These are phyloP conservation scores for Limnomonas spitsbergensis DNA, from an alignment of 139 green algal species.

Conservation along the genomic window DNA sequence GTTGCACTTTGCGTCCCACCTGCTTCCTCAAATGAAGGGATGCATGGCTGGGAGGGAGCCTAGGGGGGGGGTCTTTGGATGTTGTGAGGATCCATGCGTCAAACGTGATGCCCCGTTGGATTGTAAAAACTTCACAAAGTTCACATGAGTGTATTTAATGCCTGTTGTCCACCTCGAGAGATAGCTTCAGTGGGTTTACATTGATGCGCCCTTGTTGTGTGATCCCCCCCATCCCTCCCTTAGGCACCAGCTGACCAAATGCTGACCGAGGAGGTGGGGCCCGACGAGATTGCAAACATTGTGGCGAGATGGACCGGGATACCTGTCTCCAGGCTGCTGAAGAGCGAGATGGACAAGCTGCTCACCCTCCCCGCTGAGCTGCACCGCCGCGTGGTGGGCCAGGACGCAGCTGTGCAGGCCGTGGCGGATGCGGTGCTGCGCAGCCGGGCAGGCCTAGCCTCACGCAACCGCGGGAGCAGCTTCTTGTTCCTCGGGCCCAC, in stretches of 20 bases:
- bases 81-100: too few relatives aligned
- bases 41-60: too few relatives aligned
- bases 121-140: too few relatives aligned
- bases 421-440: conserved; percentile 91
- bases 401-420: conserved; percentile 83
- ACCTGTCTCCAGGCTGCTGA: conserved; percentile 53
- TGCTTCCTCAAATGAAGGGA: too few relatives aligned
- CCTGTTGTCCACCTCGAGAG: too few relatives aligned
- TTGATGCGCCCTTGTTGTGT: too few relatives aligned
- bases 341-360: conserved; percentile 85
- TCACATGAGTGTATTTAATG: too few relatives aligned
- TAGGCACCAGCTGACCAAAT: conserved; percentile 39
- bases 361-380: conserved; percentile 84
- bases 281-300: conserved; percentile 75
- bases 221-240: too few relatives aligned
- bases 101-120: too few relatives aligned
- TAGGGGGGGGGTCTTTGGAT: too few relatives aligned
- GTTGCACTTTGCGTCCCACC: too few relatives aligned
- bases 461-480: conserved; percentile 49
- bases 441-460: conserved; percentile 33
- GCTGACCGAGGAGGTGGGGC: conserved; percentile 80
- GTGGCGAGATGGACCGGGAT: conserved; percentile 88
- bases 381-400: conserved; percentile 82
- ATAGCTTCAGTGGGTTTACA: too few relatives aligned
- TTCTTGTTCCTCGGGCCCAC: conserved; percentile 92